Percentiles rank a stretch among this genome's conserved stretches.
Evolutionary conservation across 148 eudicot genomes (phyloP).

Genomic region (Amaranthus palmeri): DNA sequence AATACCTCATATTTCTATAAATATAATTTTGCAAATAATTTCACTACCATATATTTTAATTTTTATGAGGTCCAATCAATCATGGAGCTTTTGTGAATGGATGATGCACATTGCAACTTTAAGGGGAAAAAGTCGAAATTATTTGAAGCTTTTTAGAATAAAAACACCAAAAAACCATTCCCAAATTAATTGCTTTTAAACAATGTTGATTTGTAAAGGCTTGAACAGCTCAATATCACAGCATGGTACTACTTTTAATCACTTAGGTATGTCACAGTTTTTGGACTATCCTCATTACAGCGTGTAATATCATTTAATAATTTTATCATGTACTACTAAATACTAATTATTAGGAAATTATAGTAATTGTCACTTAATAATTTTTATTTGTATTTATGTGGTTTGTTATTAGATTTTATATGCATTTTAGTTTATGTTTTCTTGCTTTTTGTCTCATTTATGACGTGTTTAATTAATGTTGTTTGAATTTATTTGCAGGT

Average conservation of each 20-base stretch:
- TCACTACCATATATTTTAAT: background rate
- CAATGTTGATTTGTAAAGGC: constrained; percentile 8
- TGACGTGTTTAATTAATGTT: no score
- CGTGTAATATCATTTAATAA: no score
- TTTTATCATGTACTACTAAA: no score
- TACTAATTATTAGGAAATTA: no score
- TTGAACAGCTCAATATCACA: background rate
- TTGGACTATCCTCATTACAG: background rate
- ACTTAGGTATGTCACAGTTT: background rate
- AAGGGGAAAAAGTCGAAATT: background rate
- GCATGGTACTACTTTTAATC: constrained; percentile 2
- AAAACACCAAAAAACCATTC: background rate
- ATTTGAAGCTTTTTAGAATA: background rate
- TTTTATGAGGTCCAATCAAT: constrained; percentile 10
- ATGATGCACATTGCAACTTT: constrained; percentile 18
- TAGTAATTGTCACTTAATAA: no score
- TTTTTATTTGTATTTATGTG: no score
- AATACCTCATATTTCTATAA: no score
- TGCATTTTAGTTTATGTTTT: no score
- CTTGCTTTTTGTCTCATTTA: no score
- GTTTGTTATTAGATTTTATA: no score
- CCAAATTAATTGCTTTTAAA: constrained; percentile 2
- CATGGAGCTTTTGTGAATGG: constrained; percentile 8
- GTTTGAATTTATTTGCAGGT: no score
- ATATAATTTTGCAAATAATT: background rate